A percentile compares a stretch with the other conserved stretches of the same genome.
Evolutionary conservation across 805 yeast species (phyloP).

Genomic region (Zygotorulaspora sp.): DNA sequence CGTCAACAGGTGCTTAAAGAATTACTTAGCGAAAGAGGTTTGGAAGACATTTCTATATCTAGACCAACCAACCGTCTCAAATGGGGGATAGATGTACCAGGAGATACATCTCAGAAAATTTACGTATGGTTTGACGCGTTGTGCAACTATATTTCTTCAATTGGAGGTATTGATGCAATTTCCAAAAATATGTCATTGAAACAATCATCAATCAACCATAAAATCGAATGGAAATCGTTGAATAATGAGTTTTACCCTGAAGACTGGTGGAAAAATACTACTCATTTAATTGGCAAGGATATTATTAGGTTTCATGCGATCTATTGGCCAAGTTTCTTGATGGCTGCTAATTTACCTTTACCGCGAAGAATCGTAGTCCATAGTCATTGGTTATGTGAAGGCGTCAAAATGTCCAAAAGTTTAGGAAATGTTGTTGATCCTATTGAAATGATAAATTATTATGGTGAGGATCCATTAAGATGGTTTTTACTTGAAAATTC

Average conservation of each 20-base stretch:
- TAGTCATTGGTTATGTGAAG: slow-evolving; percentile 89
- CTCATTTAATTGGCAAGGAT: slow-evolving; percentile 89
- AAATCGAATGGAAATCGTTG: not conserved
- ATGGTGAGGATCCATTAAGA: slow-evolving; percentile 71
- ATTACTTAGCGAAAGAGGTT: slow-evolving; percentile 40
- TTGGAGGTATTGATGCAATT: slow-evolving; percentile 48
- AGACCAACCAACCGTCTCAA: slow-evolving; percentile 70
- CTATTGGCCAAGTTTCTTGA: slow-evolving; percentile 88
- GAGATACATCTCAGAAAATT: slow-evolving; percentile 68
- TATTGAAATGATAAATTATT: slow-evolving; percentile 50
- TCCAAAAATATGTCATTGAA: slow-evolving; percentile 17
- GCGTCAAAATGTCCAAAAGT: slow-evolving; percentile 90
- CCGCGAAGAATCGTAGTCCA: slow-evolving; percentile 82
- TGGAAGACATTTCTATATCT: slow-evolving; percentile 79
- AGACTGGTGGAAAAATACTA: slow-evolving; percentile 39
- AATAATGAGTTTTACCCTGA: slow-evolving; percentile 7
- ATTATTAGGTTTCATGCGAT: slow-evolving; percentile 83
- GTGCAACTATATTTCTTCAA: slow-evolving; percentile 72
- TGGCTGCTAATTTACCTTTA: slow-evolving; percentile 70
- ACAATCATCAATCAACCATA: slow-evolving; percentile 12
- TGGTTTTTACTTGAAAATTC: slow-evolving; percentile 75
- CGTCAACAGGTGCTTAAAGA: slow-evolving; percentile 54
- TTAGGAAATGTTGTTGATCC: slow-evolving; percentile 95
- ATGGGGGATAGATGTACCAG: slow-evolving; percentile 93
- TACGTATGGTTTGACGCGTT: slow-evolving; percentile 98